Conservation (phyloP, 2,329 filamentous ascomycete species). For the Colletotrichum sp. region DNA sequence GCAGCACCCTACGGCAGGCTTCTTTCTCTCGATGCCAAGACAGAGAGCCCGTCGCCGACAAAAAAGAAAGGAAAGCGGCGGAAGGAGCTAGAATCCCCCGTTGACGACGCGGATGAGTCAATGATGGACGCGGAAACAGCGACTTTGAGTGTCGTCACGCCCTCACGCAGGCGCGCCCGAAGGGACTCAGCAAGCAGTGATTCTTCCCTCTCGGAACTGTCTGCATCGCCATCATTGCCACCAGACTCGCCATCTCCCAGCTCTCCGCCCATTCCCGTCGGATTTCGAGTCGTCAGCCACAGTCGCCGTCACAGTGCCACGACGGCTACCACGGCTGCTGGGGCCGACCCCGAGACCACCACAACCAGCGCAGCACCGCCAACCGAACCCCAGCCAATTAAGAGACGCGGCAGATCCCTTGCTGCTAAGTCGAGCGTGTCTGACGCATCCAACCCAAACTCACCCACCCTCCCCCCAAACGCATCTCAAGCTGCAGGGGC, state of each 20-base stretch:
- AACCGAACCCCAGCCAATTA: conserved; percentile 40
- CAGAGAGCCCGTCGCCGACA: conserved; percentile 15
- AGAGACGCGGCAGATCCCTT: conserved; percentile 42
- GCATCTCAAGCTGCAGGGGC: conserved; percentile 29
- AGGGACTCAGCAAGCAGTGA: conserved; percentile 44
- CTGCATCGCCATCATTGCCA: conserved; percentile 30
- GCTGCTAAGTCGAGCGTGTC: conserved; percentile 41
- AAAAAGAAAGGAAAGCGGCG: conserved; percentile 1
- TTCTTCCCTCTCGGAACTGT: conserved; percentile 47
- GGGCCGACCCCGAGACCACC: conserved; percentile 21
- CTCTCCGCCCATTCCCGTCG: conserved; percentile 22
- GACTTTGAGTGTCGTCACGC: conserved; percentile 26
- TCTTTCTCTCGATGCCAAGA: conserved; percentile 42
- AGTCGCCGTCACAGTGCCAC: conserved; percentile 22
- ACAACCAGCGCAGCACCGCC: conserved; percentile 20
- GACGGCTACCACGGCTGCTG: conserved; percentile 19
- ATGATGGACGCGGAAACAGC: conserved; percentile 1
- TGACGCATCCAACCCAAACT: conserved; percentile 41
- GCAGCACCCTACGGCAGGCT: conserved; percentile 55
- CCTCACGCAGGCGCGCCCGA: conserved; percentile 37
- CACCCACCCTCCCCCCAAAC: conserved; percentile 29
- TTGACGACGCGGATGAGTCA: not conserved
- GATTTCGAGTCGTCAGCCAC: conserved; percentile 18
- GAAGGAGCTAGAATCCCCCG: conserved; percentile 7
- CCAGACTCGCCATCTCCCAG: conserved; percentile 38